phyloP scores from a whole-genome alignment of 345 rosid species.

The Populus tremula region DNA sequence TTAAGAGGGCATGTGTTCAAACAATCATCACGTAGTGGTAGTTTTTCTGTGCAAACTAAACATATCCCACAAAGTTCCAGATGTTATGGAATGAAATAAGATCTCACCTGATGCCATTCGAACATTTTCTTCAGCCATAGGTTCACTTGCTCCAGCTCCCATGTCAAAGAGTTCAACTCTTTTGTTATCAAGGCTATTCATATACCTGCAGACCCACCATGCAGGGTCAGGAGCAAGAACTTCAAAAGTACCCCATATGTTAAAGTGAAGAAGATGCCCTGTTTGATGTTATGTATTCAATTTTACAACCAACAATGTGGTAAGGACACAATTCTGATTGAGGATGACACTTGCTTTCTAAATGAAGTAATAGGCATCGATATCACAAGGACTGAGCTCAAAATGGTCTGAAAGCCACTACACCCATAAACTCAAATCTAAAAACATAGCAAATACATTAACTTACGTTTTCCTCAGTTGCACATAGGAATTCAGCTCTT shows the following conservation, averaged over 20 bases:
- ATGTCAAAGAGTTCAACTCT: conserved; percentile 83
- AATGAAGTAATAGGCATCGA: background rate
- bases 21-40: too few species aligned
- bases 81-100: background rate
- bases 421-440: background rate
- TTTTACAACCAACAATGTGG: background rate
- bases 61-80: background rate
- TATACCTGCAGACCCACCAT: conserved; percentile 50
- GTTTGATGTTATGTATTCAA: background rate
- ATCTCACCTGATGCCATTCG: conserved; percentile 23
- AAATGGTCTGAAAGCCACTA: background rate
- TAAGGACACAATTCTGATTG: background rate
- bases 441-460: conserved; percentile 1
- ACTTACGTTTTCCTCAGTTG: conserved; percentile 92
- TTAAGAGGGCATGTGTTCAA: too few species aligned
- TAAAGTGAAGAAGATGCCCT: background rate
- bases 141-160: conserved; percentile 94
- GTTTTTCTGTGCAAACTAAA: background rate
- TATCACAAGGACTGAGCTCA: background rate
- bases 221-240: conserved; percentile 11
- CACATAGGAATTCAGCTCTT: conserved; percentile 91
- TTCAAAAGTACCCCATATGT: conserved; percentile 6
- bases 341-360: background rate
- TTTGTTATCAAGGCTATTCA: conserved; percentile 88
- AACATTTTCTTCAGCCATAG: conserved; percentile 78